A percentile compares a stretch with the other conserved stretches of the same genome.
These are phyloP conservation scores for Clitoria ternatea DNA, from an alignment of 306 rosid species.

Conservation along the genomic window DNA sequence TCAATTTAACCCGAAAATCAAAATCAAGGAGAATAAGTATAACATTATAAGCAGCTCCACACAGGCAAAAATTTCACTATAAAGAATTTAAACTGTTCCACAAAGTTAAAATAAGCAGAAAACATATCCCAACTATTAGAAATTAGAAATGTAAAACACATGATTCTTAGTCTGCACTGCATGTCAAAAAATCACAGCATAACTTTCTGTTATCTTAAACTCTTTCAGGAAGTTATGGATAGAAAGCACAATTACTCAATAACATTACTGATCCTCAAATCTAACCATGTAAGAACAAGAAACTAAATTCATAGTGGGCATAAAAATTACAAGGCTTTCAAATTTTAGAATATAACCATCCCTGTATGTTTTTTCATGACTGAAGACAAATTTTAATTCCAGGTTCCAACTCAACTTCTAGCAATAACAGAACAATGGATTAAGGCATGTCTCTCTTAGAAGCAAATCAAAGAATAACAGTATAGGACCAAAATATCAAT, in stretches of 20 bases:
- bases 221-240: background rate
- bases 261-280: conserved; percentile 35
- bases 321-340: background rate
- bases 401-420: background rate
- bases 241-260: conserved; percentile 33
- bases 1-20: background rate
- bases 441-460: background rate
- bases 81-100: background rate
- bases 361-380: conserved; percentile 37
- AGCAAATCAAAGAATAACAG: background rate
- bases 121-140: background rate
- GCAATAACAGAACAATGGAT: background rate
- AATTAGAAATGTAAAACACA: background rate
- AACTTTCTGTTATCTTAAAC: conserved; percentile 6
- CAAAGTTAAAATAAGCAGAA: background rate
- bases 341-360: background rate
- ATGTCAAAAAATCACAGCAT: background rate
- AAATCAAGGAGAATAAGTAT: background rate
- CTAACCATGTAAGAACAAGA: background rate
- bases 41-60: background rate
- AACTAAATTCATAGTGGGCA: background rate
- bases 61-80: background rate
- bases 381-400: conserved; percentile 22
- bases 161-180: background rate
- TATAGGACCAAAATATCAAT: background rate